A percentile compares a stretch with the other conserved stretches of the same genome.
Evolutionary conservation across 108 stramenopile species (phyloP).

Genomic region (Discostella stelligeroides): DNA sequence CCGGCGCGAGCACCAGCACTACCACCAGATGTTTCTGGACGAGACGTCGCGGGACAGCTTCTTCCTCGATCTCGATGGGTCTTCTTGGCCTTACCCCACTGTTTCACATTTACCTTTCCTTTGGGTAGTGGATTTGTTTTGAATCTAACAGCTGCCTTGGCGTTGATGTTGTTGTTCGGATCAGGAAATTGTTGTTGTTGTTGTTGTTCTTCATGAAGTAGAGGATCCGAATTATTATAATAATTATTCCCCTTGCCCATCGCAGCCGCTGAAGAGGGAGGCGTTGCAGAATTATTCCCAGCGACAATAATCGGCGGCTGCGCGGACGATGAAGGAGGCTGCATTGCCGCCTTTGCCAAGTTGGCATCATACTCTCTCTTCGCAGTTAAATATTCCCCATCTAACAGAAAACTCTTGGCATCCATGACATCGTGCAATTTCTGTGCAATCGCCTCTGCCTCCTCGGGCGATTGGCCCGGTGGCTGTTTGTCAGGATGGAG

Average conservation of each 20-base stretch:
- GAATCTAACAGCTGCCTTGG: background rate
- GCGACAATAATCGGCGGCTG: background rate
- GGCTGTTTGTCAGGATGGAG: slow-evolving; percentile 83
- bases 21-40: background rate
- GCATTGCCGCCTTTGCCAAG: slow-evolving; percentile 21
- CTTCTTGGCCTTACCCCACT: slow-evolving; percentile 20
- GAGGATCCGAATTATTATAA: too few species aligned
- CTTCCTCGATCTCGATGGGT: background rate
- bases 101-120: slow-evolving; percentile 13
- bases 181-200: background rate
- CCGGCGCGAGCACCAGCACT: too few species aligned
- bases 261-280: background rate
- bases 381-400: slow-evolving; percentile 35
- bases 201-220: too few species aligned
- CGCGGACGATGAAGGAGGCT: slow-evolving; percentile 1
- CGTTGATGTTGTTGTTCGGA: background rate
- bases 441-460: slow-evolving; percentile 28
- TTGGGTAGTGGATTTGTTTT: slow-evolving; percentile 4
- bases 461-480: slow-evolving; percentile 43
- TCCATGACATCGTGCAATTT: slow-evolving; percentile 48
- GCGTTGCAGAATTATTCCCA: background rate
- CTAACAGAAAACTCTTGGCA: slow-evolving; percentile 44
- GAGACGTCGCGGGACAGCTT: background rate
- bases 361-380: slow-evolving; percentile 46
- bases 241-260: background rate